phyloP scores from a whole-genome alignment of 2,329 filamentous ascomycete genomes.

The Fusarium annulatum region DNA sequence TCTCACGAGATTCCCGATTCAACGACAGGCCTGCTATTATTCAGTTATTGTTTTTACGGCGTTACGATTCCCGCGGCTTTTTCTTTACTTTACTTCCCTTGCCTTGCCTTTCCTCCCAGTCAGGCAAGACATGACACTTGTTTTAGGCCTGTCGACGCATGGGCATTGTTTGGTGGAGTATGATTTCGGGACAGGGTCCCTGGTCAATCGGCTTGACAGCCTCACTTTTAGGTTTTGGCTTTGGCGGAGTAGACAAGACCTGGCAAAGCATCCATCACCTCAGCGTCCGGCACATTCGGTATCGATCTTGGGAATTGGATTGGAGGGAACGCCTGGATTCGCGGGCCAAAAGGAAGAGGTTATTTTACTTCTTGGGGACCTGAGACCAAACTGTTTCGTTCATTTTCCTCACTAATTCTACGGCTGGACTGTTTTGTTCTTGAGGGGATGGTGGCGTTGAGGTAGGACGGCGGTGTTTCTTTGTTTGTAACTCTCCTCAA shows the following conservation, averaged over 20 bases:
- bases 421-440: constrained; percentile 20
- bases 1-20: constrained; percentile 44
- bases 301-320: constrained; percentile 31
- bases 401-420: constrained; percentile 8
- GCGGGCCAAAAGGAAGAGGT: constrained; percentile 15
- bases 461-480: constrained; percentile 30
- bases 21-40: constrained; percentile 24
- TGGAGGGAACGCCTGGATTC: constrained; percentile 25
- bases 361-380: constrained; percentile 15
- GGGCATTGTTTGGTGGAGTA: constrained; percentile 42
- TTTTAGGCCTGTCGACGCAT: constrained; percentile 22
- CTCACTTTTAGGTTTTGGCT: constrained; percentile 42
- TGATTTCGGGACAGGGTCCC: constrained; percentile 37
- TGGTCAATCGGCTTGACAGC: constrained; percentile 41
- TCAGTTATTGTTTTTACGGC: constrained; percentile 27
- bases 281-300: constrained; percentile 26
- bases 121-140: constrained; percentile 25
- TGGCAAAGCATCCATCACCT: constrained; percentile 42
- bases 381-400: constrained; percentile 19
- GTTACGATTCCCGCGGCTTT: constrained; percentile 32
- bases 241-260: constrained; percentile 44
- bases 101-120: constrained; percentile 2
- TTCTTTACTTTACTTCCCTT: background rate
- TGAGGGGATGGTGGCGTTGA: constrained; percentile 34
- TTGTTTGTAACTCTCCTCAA: constrained; percentile 38